Conservation (phyloP, 1,284 basidiomycete genomes). For the Wolfiporia cocos region DNA sequence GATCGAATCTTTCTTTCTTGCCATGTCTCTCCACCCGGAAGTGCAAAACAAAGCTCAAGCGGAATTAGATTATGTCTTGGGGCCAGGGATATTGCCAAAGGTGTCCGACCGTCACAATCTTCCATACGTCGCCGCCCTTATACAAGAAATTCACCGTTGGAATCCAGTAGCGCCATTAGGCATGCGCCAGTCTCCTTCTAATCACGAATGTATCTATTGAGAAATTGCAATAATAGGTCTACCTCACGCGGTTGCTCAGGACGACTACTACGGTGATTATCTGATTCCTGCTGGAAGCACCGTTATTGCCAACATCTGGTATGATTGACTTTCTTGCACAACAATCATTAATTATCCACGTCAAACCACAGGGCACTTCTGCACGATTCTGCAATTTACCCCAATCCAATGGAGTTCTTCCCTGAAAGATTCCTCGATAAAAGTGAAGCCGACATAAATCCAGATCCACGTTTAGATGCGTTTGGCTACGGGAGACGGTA, state of each 20-base stretch:
- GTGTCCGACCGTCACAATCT: slow-evolving; percentile 42
- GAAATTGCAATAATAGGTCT: slow-evolving; percentile 24
- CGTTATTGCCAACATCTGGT: slow-evolving; percentile 45
- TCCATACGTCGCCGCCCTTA: slow-evolving; percentile 45
- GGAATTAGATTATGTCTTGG: slow-evolving; percentile 28
- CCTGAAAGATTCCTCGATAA: slow-evolving; percentile 16
- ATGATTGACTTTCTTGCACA: not conserved
- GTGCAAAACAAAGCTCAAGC: slow-evolving; percentile 41
- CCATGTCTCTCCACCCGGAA: slow-evolving; percentile 45
- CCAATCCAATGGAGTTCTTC: slow-evolving; percentile 14
- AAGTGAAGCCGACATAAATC: slow-evolving; percentile 9
- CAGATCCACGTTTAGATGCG: slow-evolving; percentile 9
- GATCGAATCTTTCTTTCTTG: slow-evolving; percentile 32
- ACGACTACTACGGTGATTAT: slow-evolving; percentile 42
- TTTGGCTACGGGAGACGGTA: slow-evolving; percentile 22
- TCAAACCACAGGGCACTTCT: slow-evolving; percentile 1
- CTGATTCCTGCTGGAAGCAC: slow-evolving; percentile 38
- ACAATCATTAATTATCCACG: not conserved
- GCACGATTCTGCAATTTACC: slow-evolving; percentile 14
- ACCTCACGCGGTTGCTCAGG: slow-evolving; percentile 42
- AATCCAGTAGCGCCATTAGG: not conserved
- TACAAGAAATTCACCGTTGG: slow-evolving; percentile 45
- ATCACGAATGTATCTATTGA: not conserved
- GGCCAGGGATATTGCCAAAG: slow-evolving; percentile 37
- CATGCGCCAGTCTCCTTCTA: not conserved